Base-by-base conservation (phyloP, 345 rosid species). In the Gossypioides kirkii region DNA sequence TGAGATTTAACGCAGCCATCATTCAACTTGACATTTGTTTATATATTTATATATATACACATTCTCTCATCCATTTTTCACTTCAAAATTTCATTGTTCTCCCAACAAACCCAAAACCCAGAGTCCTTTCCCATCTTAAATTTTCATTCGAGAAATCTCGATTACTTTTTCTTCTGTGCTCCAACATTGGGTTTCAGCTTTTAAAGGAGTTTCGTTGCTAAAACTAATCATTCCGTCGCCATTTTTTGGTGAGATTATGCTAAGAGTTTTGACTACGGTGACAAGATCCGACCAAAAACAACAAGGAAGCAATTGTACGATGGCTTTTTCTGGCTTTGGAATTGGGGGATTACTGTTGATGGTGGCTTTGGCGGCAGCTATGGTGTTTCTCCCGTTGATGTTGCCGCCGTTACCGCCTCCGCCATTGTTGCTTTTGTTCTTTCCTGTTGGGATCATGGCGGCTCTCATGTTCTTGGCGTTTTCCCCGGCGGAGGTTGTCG, bases 351-450 rank as follows among this genome's bases (percentile, higher is more conserved):
- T 82, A 26, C 32, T 80, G 50, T 11, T 87, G 20, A 52, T 89
- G 81, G 75, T 63, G 61, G 77, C 42, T 53, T 63, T 87, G 12
- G 78, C 90, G 26, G 82, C 74, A 17, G 84, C 87, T 8, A 79
- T 89, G 88, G 78, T 74, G 84, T 75, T 86, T 62, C 70, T 86
- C 76, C 91, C 94, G 6, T 77, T 89, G 79, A n/a, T 87, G 49
- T 62, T 89, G 68, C 94, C 94, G 42, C 91, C 94, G 14, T 69
- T 89, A 36, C 94, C 94, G 56, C 94, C 94, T 4, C 94, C 90
- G 6, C 91, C 91, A 3, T 20, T 83, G 72, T 25, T 84, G 71
- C 84, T 89, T 23, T 79, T 89, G 36, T 77, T 87, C 71, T 89
- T 89, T 26, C 94, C 94, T 0, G 77, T 87, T 6, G 91, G 91